A percentile compares a stretch with the other conserved stretches of the same genome.
Conservation (phyloP, 2,329 filamentous ascomycete species). For the Talaromyces sp. region DNA sequence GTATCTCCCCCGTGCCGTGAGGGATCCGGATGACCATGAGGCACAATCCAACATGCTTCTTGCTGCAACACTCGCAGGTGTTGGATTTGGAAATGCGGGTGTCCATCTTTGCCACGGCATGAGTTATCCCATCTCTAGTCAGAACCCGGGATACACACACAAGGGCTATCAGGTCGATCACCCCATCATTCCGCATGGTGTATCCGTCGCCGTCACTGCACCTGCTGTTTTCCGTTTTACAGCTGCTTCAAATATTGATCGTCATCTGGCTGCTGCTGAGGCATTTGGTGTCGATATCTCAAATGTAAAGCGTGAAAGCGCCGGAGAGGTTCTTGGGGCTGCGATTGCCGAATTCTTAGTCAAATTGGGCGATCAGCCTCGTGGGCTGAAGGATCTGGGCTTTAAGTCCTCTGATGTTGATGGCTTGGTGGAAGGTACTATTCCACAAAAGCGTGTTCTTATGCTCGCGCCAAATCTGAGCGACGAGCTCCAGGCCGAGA, state of each 20-base stretch:
- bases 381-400: conserved; percentile 79
- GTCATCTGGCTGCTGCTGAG: conserved; percentile 86
- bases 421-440: conserved; percentile 85
- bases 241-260: conserved; percentile 84
- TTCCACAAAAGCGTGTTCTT: conserved; percentile 86
- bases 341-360: conserved; percentile 80
- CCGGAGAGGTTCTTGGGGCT: conserved; percentile 84
- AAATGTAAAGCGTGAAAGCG: conserved; percentile 84
- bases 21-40: conserved; percentile 85
- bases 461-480: conserved; percentile 85
- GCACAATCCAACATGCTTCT: conserved; percentile 96
- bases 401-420: conserved; percentile 78
- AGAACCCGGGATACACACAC: conserved; percentile 90
- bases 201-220: conserved; percentile 90
- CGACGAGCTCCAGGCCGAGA: conserved; percentile 69
- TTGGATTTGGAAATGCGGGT: conserved; percentile 96
- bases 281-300: conserved; percentile 87
- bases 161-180: conserved; percentile 75
- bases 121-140: conserved; percentile 95
- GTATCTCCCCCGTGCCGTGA: conserved; percentile 85
- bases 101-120: conserved; percentile 91
- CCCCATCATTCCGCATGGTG: conserved; percentile 91
- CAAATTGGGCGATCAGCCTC: conserved; percentile 84
- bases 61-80: conserved; percentile 88
- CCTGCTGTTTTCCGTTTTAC: conserved; percentile 96